Percentiles rank a stretch among this genome's conserved stretches.
Evolutionary conservation across 306 rosid genomes (phyloP).

Genomic region (Lupinus albus): DNA sequence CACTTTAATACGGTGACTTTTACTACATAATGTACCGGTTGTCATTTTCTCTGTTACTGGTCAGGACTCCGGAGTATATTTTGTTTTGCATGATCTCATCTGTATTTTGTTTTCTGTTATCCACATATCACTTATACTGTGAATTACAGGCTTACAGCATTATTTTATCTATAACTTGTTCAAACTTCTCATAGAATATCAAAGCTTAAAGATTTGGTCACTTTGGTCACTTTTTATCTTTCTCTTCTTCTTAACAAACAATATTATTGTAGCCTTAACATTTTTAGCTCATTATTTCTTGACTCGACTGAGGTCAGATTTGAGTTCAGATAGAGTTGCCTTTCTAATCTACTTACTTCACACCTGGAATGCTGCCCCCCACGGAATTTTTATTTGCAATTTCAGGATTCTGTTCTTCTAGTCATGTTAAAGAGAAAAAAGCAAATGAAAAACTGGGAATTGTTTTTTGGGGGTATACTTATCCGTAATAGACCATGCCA

Average conservation of each 20-base stretch:
- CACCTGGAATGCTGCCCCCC: conserved; percentile 1
- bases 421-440: background rate
- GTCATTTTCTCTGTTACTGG: background rate
- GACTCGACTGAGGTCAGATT: conserved; percentile 9
- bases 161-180: conserved; percentile 20
- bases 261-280: background rate
- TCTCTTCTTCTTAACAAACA: background rate
- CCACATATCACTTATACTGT: conserved; percentile 8
- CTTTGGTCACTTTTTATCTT: background rate
- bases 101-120: conserved; percentile 3
- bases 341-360: conserved; percentile 15
- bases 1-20: conserved; percentile 15
- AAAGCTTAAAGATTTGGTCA: conserved; percentile 7
- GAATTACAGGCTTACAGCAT: background rate
- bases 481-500: too few species aligned
- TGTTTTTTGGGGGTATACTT: background rate
- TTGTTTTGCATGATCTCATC: conserved; percentile 9
- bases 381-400: conserved; percentile 14
- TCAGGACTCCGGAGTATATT: conserved; percentile 3
- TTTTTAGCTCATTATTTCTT: conserved; percentile 15
- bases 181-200: conserved; percentile 21
- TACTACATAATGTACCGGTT: background rate
- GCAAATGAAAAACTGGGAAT: background rate
- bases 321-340: conserved; percentile 15
- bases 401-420: conserved; percentile 18